Conservation (phyloP, 2,329 filamentous ascomycete species). For the Penicillium concentricum region DNA sequence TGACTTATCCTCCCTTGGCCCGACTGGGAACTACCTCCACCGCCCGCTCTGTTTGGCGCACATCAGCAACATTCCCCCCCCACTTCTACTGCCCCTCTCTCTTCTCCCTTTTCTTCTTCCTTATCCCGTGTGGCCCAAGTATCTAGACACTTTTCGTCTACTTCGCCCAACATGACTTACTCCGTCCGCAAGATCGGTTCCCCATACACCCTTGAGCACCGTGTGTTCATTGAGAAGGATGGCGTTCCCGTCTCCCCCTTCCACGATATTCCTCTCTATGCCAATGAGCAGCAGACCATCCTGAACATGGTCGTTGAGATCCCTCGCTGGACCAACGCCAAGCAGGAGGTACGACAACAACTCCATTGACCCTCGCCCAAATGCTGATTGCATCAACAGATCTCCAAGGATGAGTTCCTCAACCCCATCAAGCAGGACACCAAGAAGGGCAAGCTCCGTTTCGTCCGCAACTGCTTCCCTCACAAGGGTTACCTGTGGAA, state of each 20-base stretch:
- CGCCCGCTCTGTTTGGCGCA: slow-evolving; percentile 35
- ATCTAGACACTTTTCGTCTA: slow-evolving; percentile 49
- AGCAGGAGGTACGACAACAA: slow-evolving; percentile 77
- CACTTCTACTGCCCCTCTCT: slow-evolving; percentile 36
- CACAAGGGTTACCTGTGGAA: slow-evolving; percentile 99
- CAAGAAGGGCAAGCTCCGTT: slow-evolving; percentile 99
- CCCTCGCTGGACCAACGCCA: slow-evolving; percentile 98
- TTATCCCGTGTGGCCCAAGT: slow-evolving; percentile 45
- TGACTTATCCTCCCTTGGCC: slow-evolving; percentile 32
- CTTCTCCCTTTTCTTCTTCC: slow-evolving; percentile 26
- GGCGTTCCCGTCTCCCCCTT: slow-evolving; percentile 90
- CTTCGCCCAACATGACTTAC: slow-evolving; percentile 54
- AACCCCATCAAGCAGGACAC: slow-evolving; percentile 99
- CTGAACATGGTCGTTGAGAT: slow-evolving; percentile 99
- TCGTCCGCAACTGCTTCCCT: slow-evolving; percentile 99
- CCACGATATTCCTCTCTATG: slow-evolving; percentile 97
- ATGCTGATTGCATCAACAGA: slow-evolving; percentile 55
- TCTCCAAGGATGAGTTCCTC: slow-evolving; percentile 96
- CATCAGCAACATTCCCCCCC: slow-evolving; percentile 43
- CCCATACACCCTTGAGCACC: slow-evolving; percentile 92
- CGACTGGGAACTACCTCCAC: slow-evolving; percentile 34
- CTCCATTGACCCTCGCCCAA: background rate
- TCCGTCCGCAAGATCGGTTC: slow-evolving; percentile 81
- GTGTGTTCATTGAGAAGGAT: slow-evolving; percentile 97
- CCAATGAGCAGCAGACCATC: slow-evolving; percentile 91